Conservation (phyloP, 1,284 basidiomycete species). For the Fomitopsis betulina region DNA sequence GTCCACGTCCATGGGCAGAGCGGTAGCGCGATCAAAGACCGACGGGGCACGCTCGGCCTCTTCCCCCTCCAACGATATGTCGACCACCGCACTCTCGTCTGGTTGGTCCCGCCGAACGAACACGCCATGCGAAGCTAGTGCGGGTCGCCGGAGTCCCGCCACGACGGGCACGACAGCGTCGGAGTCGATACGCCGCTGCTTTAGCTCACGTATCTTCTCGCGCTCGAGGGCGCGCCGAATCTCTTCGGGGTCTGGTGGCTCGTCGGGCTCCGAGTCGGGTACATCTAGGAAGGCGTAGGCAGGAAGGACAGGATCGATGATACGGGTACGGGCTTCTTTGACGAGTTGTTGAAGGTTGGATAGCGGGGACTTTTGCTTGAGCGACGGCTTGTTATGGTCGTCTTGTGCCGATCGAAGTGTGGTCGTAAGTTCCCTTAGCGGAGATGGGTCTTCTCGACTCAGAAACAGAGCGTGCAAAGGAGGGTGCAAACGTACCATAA, state of each 20-base stretch:
- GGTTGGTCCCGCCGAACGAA: conserved; percentile 50
- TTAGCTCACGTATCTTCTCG: conserved; percentile 51
- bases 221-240: conserved; percentile 39
- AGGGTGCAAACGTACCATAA: conserved; percentile 33
- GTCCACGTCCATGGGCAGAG: conserved; percentile 18
- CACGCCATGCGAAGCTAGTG: conserved; percentile 31
- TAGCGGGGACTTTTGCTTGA: conserved; percentile 39
- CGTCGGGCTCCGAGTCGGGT: conserved; percentile 34
- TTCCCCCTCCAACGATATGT: conserved; percentile 32
- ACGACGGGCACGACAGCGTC: conserved; percentile 14
- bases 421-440: conserved; percentile 41
- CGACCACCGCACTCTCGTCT: conserved; percentile 58
- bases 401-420: conserved; percentile 31
- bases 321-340: conserved; percentile 41
- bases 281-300: conserved; percentile 29
- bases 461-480: neutral
- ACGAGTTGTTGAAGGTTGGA: conserved; percentile 63
- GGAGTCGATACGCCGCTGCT: conserved; percentile 42
- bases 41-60: neutral
- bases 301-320: conserved; percentile 59
- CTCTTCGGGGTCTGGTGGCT: conserved; percentile 35
- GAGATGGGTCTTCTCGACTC: conserved; percentile 31
- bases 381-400: conserved; percentile 33
- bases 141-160: conserved; percentile 24
- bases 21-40: neutral